phyloP scores from a whole-genome alignment of 305 asterid genomes.

The Fraxinus dipetala region DNA sequence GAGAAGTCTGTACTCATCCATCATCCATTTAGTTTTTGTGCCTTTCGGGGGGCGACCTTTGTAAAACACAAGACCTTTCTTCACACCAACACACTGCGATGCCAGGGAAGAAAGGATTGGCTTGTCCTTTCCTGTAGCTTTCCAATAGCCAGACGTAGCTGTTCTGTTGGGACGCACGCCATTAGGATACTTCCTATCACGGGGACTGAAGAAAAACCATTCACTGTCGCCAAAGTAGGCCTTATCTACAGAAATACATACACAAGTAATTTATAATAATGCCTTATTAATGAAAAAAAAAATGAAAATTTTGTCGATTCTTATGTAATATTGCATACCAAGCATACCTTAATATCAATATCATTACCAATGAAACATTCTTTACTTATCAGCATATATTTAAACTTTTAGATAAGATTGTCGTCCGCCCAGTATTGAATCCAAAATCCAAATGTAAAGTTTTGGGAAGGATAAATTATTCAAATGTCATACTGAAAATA shows the following conservation, averaged over 20 bases:
- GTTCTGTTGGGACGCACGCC: not conserved
- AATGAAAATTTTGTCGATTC: not conserved
- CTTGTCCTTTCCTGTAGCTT: not conserved
- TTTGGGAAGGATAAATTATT: not conserved
- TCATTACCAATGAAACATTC: not conserved
- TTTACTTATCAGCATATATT: not conserved
- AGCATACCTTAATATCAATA: not conserved
- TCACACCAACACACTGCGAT: conserved; percentile 1
- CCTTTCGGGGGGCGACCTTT: conserved; percentile 6
- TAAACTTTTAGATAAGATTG: not conserved
- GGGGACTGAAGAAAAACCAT: conserved; percentile 6
- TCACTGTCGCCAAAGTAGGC: not conserved
- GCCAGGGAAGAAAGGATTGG: not conserved
- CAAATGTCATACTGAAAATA: not conserved
- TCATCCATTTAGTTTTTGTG: not conserved
- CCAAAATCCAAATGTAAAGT: not conserved
- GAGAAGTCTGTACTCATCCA: conserved; percentile 4
- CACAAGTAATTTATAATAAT: not conserved
- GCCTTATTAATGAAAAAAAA: not conserved
- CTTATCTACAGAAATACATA: not conserved
- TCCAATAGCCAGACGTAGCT: conserved; percentile 1
- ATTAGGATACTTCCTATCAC: not conserved
- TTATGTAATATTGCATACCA: no score
- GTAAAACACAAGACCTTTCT: conserved; percentile 8
- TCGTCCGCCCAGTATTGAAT: not conserved